phyloP scores from a whole-genome alignment of 1,284 basidiomycete genomes.

The Microbotryum scabiosae region DNA sequence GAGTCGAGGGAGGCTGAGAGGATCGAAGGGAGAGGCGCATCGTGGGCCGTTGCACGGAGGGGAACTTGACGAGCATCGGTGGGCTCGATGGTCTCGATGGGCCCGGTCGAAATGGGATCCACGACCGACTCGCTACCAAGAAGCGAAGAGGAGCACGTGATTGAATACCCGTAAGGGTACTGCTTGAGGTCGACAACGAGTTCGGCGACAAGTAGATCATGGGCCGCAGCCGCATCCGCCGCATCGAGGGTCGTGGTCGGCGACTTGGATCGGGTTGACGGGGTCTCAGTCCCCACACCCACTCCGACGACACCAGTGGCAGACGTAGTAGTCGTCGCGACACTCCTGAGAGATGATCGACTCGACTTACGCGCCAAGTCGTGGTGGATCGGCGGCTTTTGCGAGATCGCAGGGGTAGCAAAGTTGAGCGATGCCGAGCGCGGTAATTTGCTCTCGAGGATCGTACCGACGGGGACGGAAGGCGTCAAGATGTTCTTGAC shows the following conservation, averaged over 20 bases:
- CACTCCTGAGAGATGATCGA: conserved; percentile 8
- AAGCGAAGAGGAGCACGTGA: conserved; percentile 12
- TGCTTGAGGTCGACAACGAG: conserved; percentile 31
- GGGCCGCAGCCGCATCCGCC: background rate
- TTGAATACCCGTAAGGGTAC: conserved; percentile 28
- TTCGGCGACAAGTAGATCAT: conserved; percentile 28
- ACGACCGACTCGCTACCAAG: background rate
- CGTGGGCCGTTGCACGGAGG: conserved; percentile 26
- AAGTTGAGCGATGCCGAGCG: conserved; percentile 24
- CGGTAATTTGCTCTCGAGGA: conserved; percentile 22
- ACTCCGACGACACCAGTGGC: too few relatives aligned
- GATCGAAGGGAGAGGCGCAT: conserved; percentile 30
- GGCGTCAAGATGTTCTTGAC: conserved; percentile 6
- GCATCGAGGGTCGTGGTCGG: background rate
- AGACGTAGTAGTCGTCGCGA: background rate
- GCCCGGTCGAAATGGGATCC: conserved; percentile 19
- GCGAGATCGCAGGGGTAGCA: conserved; percentile 8
- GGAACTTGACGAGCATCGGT: conserved; percentile 8
- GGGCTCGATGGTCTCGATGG: conserved; percentile 6
- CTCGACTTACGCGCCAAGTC: conserved; percentile 24
- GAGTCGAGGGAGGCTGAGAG: conserved; percentile 30
- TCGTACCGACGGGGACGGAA: conserved; percentile 13
- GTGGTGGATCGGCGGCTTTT: conserved; percentile 15
- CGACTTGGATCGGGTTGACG: background rate
- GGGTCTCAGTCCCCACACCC: background rate